Evolutionary conservation across 2,329 filamentous ascomycete species (phyloP), one percentile per base, ranked within the genome.

Genomic region (Teratosphaeria viscida): DNA sequence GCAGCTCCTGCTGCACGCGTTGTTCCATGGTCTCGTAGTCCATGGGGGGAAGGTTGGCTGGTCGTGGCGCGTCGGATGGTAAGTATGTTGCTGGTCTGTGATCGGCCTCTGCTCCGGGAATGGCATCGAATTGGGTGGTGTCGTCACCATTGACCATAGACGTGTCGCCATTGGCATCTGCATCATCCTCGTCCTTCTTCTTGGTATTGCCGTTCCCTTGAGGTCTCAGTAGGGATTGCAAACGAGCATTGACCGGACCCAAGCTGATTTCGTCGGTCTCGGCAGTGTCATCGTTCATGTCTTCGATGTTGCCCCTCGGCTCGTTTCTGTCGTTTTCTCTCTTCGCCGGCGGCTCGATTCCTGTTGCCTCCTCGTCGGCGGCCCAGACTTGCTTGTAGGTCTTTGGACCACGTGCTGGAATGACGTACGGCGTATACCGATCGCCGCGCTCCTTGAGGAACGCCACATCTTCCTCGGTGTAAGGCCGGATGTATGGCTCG

Each of bases 311-410:
- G 26, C 94, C 92, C 47, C 92, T 86, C 1, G 92, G 81, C 66
- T 94, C 87, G 70, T 96, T 96, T 1, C 88, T 81, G 0, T 89
- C 82, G 6, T 90, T 80, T 64, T 84, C 86, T 49, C 68, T 62
- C 59, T 90, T 86, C 39, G 82, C 79, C 5, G 82, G 80, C 4
- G 82, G 81, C 70, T 95, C 90, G 7, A 92, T 77, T 43, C 86
- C 81, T 79, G 90, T 87, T 55, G 83, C 79, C 10, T 90, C 90
- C 69, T 99, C 94, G 72, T 99, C 94, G 65, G 96, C 91, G 0
- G 90, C 88, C 94, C 94, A 99, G 10, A 92, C 80, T 61, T 97
- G 92, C 27, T 83, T 85, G 75, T 97, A 99, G 69, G 90, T 87
- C 67, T 86, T 86, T 72, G 89, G 88, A 54, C 91, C 92, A 26